phyloP scores from a whole-genome alignment of 805 yeast species.

The Kuraishia capsulata region DNA sequence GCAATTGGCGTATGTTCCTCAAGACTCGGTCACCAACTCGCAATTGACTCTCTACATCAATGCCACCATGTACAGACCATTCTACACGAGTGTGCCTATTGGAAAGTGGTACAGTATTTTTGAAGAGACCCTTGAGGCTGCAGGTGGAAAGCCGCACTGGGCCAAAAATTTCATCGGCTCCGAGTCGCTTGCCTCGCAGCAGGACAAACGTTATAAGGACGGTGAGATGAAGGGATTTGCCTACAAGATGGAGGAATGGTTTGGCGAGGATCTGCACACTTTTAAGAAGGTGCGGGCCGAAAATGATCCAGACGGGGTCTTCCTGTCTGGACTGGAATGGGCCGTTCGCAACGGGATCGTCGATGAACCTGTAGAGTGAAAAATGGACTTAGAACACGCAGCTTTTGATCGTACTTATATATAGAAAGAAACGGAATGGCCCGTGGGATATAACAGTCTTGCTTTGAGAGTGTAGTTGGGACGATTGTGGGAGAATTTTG shows the following conservation, averaged over 20 bases:
- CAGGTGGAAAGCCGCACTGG: slow-evolving; percentile 97
- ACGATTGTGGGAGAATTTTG: too few relatives aligned
- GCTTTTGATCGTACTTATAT: too few relatives aligned
- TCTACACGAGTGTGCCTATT: slow-evolving; percentile 62
- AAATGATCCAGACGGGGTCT: slow-evolving; percentile 77
- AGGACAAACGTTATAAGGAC: slow-evolving; percentile 30
- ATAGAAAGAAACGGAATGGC: too few relatives aligned
- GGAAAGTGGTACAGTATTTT: slow-evolving; percentile 77
- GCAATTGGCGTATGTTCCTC: slow-evolving; percentile 41
- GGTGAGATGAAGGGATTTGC: slow-evolving; percentile 79
- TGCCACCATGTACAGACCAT: slow-evolving; percentile 97
- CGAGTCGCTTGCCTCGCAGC: slow-evolving; percentile 12
- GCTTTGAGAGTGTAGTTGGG: too few relatives aligned
- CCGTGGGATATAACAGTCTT: too few relatives aligned
- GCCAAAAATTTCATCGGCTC: slow-evolving; percentile 87
- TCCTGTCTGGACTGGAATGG: slow-evolving; percentile 75
- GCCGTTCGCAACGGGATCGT: slow-evolving; percentile 69
- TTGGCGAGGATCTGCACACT: slow-evolving; percentile 54
- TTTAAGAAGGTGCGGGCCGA: slow-evolving; percentile 58
- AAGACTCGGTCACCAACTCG: slow-evolving; percentile 49
- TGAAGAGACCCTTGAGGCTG: slow-evolving; percentile 66
- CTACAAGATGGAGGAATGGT: slow-evolving; percentile 64
- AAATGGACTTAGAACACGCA: too few relatives aligned
- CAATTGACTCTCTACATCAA: slow-evolving; percentile 82
- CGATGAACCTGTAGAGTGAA: slow-evolving; percentile 17